Conservation (phyloP, 495 filamentous ascomycete species). For the Neurospora tetrasperma region DNA sequence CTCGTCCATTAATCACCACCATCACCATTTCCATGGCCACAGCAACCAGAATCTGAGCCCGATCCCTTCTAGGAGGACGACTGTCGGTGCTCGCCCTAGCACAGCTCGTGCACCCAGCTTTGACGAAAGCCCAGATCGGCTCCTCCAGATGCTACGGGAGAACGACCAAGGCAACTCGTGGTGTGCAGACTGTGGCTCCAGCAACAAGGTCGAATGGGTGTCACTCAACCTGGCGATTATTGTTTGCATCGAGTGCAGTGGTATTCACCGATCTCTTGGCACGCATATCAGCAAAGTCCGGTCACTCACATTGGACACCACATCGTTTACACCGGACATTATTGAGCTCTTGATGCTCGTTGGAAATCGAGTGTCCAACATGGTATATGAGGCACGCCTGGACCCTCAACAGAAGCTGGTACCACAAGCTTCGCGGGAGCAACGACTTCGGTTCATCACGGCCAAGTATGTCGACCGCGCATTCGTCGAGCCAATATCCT, state of each 20-base stretch:
- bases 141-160: conserved; percentile 80
- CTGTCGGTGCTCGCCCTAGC: conserved; percentile 74
- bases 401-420: conserved; percentile 61
- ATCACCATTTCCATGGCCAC: conserved; percentile 27
- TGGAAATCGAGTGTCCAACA: conserved; percentile 90
- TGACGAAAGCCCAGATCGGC: conserved; percentile 64
- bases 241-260: conserved; percentile 96
- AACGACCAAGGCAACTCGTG: conserved; percentile 86
- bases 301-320: conserved; percentile 89
- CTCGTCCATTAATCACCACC: conserved; percentile 44
- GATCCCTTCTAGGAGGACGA: conserved; percentile 63
- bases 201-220: conserved; percentile 92
- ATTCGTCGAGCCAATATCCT: conserved; percentile 68
- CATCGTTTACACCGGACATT: conserved; percentile 90
- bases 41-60: conserved; percentile 44
- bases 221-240: conserved; percentile 96
- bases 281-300: conserved; percentile 97
- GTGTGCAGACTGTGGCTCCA: conserved; percentile 92
- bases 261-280: conserved; percentile 91
- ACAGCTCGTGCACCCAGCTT: conserved; percentile 62
- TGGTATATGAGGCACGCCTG: conserved; percentile 87
- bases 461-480: conserved; percentile 82
- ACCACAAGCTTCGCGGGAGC: conserved; percentile 71
- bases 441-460: conserved; percentile 85
- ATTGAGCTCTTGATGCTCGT: conserved; percentile 88